Base-by-base conservation (phyloP, 768 basidiomycete species). In the Podaxis pistillaris region DNA sequence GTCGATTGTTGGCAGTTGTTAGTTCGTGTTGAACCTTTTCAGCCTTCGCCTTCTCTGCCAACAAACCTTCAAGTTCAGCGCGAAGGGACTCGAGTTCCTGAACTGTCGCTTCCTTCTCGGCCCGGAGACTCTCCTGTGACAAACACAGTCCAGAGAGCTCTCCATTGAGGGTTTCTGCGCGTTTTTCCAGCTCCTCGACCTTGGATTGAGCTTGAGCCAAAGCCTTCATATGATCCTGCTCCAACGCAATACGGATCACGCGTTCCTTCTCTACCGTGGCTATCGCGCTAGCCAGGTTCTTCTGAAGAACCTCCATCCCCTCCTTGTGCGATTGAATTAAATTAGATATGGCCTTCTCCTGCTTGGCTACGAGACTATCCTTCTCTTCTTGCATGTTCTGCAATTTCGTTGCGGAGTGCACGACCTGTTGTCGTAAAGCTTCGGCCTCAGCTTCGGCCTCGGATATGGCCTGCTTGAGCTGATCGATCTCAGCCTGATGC, bases 171-270 rank as follows among this genome's bases (percentile, higher is more conserved):
- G 62, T 65, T 5, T 66, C 33, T 37, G 60, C 50, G 2, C 57
- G 62, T 24, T 58, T 61, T 11, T 66, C 47, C 17, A 75, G 59
- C 37, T 67, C 63, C 40, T 64, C 63, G 17, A 62, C 17, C 15
- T 50, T 36, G 46, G 44, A 28, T 69, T 58, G 26, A 74, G 68
- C 33, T 17, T 67, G 67, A 24, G 53, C 51, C n/a, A 73, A 59
- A 37, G 63, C 64, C 9, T 68, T 40, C 24, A 50, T 24, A 50
- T 72, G 60, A 26, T 65, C 64, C 51, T 63, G 64, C 47, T 70
- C 69, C 47, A 62, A 38, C 26, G 11, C 46, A 61, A 19, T 60
- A 51, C 33, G 55, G 28, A 26, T 40, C 17, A 26, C 9, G 7
- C 61, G 61, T 41, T 56, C 61, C 36, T 37, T 44, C 22, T 62